Percentiles rank a stretch among this genome's conserved stretches.
These are phyloP conservation scores for Ustilago cynodontis DNA, from an alignment of 1,284 basidiomycete genomes.

Conservation along the genomic window DNA sequence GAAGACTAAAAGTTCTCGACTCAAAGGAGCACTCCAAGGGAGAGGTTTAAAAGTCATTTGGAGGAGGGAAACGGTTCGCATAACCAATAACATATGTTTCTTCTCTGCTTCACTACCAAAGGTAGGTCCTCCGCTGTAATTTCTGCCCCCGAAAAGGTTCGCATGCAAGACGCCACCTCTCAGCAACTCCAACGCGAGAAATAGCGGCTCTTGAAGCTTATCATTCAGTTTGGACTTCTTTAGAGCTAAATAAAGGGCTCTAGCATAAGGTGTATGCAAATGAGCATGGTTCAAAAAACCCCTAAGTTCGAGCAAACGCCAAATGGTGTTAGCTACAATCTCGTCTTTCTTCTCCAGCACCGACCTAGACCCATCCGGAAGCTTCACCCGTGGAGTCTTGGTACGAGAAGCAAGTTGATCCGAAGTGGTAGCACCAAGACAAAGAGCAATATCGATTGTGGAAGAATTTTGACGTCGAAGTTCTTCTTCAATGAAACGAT, in stretches of 20 bases:
- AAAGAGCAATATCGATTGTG: slow-evolving; percentile 97
- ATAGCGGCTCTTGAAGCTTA: slow-evolving; percentile 97
- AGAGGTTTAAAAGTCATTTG: slow-evolving; percentile 84
- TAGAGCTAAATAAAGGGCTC: slow-evolving; percentile 87
- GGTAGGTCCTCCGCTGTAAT: slow-evolving; percentile 92
- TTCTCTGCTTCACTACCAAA: slow-evolving; percentile 76
- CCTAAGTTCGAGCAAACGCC: slow-evolving; percentile 95
- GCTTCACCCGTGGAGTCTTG: slow-evolving; percentile 51
- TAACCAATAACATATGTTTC: slow-evolving; percentile 92
- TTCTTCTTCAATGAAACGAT: slow-evolving; percentile 89
- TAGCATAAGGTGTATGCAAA: slow-evolving; percentile 84
- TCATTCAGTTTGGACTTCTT: slow-evolving; percentile 86
- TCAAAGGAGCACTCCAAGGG: slow-evolving; percentile 82
- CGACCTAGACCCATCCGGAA: slow-evolving; percentile 39
- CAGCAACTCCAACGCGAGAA: slow-evolving; percentile 86
- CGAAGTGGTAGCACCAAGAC: slow-evolving; percentile 83
- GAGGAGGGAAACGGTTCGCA: slow-evolving; percentile 93
- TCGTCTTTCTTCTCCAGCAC: slow-evolving; percentile 96
- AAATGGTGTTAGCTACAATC: slow-evolving; percentile 96
- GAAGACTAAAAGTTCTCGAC: slow-evolving; percentile 95
- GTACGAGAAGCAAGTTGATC: slow-evolving; percentile 61
- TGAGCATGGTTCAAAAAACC: slow-evolving; percentile 92
- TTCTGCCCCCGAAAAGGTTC: slow-evolving; percentile 86
- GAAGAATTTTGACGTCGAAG: slow-evolving; percentile 93
- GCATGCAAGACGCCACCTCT: slow-evolving; percentile 95